Base-by-base conservation (phyloP, 768 basidiomycete species). In the Pulveroboletus sp. region DNA sequence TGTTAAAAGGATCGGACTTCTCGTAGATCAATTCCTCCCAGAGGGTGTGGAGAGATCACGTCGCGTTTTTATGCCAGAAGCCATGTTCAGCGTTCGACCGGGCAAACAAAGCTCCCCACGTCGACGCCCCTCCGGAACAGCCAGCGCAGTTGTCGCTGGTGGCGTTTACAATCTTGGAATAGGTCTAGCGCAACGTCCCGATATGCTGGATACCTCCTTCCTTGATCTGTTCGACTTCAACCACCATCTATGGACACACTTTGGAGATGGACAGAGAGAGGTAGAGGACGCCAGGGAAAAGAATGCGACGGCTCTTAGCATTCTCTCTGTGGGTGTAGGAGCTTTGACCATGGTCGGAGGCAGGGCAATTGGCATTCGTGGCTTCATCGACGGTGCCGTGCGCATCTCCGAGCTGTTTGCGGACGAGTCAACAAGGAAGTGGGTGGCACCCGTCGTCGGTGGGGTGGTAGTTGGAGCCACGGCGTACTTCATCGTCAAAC, bases 61-160 rank as follows among this genome's bases (percentile, higher is more conserved):
- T 48, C 77, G 91, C 23, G 82, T 95, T 12, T 99, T 99, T 76
- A 83, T 90, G 73, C 91, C 95, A n/a, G 88, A 95, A 64, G 95
- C 92, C 13, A 98, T 99, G 96, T 99, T 98, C 72, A 81, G 80
- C 47, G 68, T 77, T 36, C 75, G 74, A 20, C 65, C 71, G 24
- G 67, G 76, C 45, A 76, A 62, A 56, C 62, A 70, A 49, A 70
- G 71, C 5, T 72, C 50, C 50, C 65, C 36, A 61, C 71, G 47
- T 68, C 74, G 44, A 71, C 75, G 42, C 12, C 63, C 56, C 58
- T 31, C 61, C 55, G n/a, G 60, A 47, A 64, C 53, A 55, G 43
- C 64, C 24, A 77, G 80, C 5, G 73, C 78, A 12, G 73, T 91
- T 49, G 85, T 88, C 36, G 85, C 89, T 38, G 87, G 92, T 51